phyloP scores from a whole-genome alignment of 2,329 filamentous ascomycete genomes.

The Monilinia aucupariae region DNA sequence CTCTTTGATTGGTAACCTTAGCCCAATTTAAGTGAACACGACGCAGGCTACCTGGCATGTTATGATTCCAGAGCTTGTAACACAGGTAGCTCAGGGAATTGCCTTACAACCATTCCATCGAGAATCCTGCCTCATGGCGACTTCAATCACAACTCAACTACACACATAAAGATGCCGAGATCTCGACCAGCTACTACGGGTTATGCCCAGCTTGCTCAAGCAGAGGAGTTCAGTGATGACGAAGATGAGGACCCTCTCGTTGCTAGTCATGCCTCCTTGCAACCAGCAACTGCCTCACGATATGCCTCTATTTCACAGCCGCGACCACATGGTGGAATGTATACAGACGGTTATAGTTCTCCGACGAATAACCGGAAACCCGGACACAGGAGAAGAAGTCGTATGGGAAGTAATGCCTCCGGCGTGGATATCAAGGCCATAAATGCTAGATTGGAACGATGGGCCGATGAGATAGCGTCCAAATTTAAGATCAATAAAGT shows the following conservation, averaged over 20 bases:
- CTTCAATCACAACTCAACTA: neutral
- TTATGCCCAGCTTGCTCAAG: constrained; percentile 80
- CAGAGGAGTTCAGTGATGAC: constrained; percentile 58
- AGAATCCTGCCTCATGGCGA: constrained; percentile 8
- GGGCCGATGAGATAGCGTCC: constrained; percentile 96
- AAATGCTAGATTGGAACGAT: constrained; percentile 88
- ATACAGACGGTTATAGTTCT: constrained; percentile 40
- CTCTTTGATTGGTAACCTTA: constrained; percentile 4
- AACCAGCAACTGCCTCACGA: constrained; percentile 51
- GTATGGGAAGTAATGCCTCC: constrained; percentile 65
- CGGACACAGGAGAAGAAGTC: constrained; percentile 37
- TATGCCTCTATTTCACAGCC: constrained; percentile 61
- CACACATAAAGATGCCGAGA: constrained; percentile 28
- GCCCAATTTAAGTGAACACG: constrained; percentile 7
- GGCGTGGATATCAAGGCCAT: constrained; percentile 98
- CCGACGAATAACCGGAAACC: constrained; percentile 42
- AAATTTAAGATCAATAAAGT: constrained; percentile 86
- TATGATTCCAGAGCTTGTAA: constrained; percentile 7
- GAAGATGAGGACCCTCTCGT: constrained; percentile 61
- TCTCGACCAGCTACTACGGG: constrained; percentile 63
- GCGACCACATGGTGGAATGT: constrained; percentile 55
- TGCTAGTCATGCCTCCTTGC: constrained; percentile 49
- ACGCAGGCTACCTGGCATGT: constrained; percentile 12
- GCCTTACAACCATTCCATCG: neutral
- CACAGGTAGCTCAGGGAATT: constrained; percentile 1